Percentiles rank a stretch among this genome's conserved stretches.
Conservation (phyloP, 345 rosid species). For the Hibiscus syriacus region DNA sequence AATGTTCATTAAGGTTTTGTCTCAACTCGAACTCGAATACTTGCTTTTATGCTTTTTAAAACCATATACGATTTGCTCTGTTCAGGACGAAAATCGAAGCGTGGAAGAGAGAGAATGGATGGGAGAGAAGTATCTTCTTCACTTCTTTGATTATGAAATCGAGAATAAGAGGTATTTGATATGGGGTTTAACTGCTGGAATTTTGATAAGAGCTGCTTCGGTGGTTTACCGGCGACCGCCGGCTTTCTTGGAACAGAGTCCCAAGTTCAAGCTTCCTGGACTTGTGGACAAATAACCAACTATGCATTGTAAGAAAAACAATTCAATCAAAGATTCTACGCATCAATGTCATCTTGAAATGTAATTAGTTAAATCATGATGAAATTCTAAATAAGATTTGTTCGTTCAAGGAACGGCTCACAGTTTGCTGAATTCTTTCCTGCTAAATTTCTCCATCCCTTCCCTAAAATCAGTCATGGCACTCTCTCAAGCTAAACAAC, state of each 20-base stretch:
- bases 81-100: neutral
- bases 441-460: conserved; percentile 53
- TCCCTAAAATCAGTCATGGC: conserved; percentile 43
- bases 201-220: conserved; percentile 1
- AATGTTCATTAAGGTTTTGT: neutral
- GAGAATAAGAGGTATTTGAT: neutral
- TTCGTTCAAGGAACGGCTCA: neutral
- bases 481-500: conserved; percentile 46
- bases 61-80: neutral
- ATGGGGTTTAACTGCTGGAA: conserved; percentile 1
- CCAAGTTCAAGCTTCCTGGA: neutral
- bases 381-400: neutral
- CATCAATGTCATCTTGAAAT: neutral
- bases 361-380: neutral
- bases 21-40: neutral
- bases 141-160: neutral
- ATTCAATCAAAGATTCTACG: neutral
- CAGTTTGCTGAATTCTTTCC: conserved; percentile 24
- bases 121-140: neutral
- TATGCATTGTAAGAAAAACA: neutral
- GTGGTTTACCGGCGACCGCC: neutral
- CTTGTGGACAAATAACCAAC: neutral
- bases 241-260: neutral
- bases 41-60: neutral
- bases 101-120: neutral